Conservation (phyloP, 164 flowering plant species). For the Cinnamomum chago region DNA sequence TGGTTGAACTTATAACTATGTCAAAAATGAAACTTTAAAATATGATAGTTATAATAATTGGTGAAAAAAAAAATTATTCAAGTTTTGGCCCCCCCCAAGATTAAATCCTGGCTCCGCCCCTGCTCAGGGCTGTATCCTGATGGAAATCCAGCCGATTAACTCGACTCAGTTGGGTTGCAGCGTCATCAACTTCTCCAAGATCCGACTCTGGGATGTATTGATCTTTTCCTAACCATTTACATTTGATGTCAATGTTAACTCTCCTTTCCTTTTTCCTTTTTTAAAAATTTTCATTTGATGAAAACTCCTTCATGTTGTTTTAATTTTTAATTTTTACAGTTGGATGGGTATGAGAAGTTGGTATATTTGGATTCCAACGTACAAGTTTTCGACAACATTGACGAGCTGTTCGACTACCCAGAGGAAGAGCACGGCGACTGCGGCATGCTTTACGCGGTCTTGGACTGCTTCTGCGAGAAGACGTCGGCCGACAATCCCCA, state of each 20-base stretch:
- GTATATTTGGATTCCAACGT: slow-evolving; percentile 74
- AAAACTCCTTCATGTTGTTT: too few relatives aligned
- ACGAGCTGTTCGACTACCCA: slow-evolving; percentile 55
- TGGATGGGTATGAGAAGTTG: slow-evolving; percentile 71
- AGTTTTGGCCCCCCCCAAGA: too few relatives aligned
- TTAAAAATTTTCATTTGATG: too few relatives aligned
- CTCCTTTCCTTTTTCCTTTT: too few relatives aligned
- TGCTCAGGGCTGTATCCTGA: slow-evolving; percentile 58
- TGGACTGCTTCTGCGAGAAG: slow-evolving; percentile 80
- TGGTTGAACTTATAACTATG: too few relatives aligned
- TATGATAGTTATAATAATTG: too few relatives aligned
- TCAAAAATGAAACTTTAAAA: too few relatives aligned
- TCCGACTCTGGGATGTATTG: slow-evolving; percentile 55
- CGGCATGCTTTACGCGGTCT: slow-evolving; percentile 44
- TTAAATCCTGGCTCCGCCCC: too few relatives aligned
- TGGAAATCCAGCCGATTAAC: slow-evolving; percentile 48
- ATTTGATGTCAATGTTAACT: too few relatives aligned
- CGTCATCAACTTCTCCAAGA: slow-evolving; percentile 75
- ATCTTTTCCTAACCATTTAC: too few relatives aligned
- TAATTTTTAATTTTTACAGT: slow-evolving; percentile 31
- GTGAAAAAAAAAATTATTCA: too few relatives aligned
- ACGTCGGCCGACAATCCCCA: slow-evolving; percentile 50
- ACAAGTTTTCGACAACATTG: slow-evolving; percentile 67
- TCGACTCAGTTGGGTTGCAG: slow-evolving; percentile 49
- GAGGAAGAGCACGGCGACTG: slow-evolving; percentile 21